Base-by-base conservation (phyloP, 208 protist genomes). In the Borovskyia barvae region DNA sequence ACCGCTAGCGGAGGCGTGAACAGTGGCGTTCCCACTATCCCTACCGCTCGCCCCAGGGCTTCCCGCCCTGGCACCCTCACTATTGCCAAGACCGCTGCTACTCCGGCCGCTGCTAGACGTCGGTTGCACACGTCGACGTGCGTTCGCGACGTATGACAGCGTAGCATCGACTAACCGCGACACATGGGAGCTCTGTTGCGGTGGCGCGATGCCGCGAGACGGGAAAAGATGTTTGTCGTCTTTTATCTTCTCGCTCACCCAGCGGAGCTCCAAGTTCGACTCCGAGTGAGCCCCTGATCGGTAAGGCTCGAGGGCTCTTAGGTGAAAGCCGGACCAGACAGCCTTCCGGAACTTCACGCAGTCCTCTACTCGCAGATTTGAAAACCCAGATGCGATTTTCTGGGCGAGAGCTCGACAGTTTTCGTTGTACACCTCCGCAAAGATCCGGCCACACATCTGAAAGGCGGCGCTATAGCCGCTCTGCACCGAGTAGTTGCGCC, bases 161-260 rank as follows among this genome's bases (percentile, higher is more conserved):
- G 54, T 66, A 11, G 57, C 61, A 30, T 74, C 61, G 29, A 65
- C 36, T 43, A 61, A 52, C 22, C 55, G 64, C 25, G 64, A 58
- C 37, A 46, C 26, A 9, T 37, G 53, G 7, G 54, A 51, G 46
- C 43, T 54, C 37, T 73, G 22, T 15, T 63, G 45, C 45, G 74
- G 62, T 0, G 41, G 37, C 0, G 59, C 32, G 6, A 64, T 49
- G 9, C 43, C 39, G 1, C 55, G 42, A 14, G 48, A 33, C 5
- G 77, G 74, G 41, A 85, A 89, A 19, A 89, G 78, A 49, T 89
- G 83, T 35, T 70, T 62, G 41, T 89, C 82, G 17, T 80, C 56
- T 25, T 66, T 71, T 26, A 88, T 73, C 29, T 75, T 70, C 22
- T 79, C 66, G 36, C 47, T 75, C 43, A 75, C 62, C 67, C 72